Base-by-base conservation (phyloP, 2,329 filamentous ascomycete species). In the Paracorniculantispora psalliotae region DNA sequence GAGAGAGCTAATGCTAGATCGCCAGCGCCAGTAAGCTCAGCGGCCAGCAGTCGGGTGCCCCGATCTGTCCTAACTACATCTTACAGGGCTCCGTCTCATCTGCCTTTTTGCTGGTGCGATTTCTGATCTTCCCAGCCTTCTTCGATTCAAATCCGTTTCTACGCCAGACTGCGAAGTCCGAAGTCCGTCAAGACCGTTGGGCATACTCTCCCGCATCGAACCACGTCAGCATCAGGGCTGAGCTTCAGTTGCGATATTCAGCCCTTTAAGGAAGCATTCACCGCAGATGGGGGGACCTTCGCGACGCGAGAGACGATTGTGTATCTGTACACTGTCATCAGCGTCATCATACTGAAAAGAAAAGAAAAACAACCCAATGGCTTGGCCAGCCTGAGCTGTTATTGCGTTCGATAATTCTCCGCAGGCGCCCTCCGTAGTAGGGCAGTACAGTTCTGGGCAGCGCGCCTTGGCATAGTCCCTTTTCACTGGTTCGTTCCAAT, bases 211-310 rank as follows among this genome's bases (percentile, higher is more conserved):
- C 46, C 23, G 33, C 8, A n/a, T 30, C n/a, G 25, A 17, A 44
- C 35, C 54, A 57, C 25, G 55, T 57, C 35, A 57, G 47, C 55
- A 23, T 25, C 23, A 57, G 25, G 55, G 46, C 46, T 57, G 35
- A 50, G 46, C 10, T 41, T 28, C 12, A n/a, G n/a, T 21, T 19
- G 25, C 30, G 17, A 15, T 41, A 17, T 13, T 28, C 19, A 25
- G 23, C 54, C 30, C 30, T 41, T 30, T 57, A 4, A 8, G 35
- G 44, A 30, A 57, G 23, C 25, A 21, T 30, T 39, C 33, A 8
- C 54, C 46, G 54, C 46, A 3, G 28, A 2, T 39, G 15, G n/a
- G n/a, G n/a, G n/a, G n/a, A n/a, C n/a, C n/a, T n/a, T n/a, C n/a
- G n/a, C n/a, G n/a, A n/a, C n/a, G n/a, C n/a, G n/a, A n/a, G n/a